Evolutionary conservation across 73 alveolate species (phyloP), one percentile per base, ranked within the genome.

Genomic region (Loxodes magnus): DNA sequence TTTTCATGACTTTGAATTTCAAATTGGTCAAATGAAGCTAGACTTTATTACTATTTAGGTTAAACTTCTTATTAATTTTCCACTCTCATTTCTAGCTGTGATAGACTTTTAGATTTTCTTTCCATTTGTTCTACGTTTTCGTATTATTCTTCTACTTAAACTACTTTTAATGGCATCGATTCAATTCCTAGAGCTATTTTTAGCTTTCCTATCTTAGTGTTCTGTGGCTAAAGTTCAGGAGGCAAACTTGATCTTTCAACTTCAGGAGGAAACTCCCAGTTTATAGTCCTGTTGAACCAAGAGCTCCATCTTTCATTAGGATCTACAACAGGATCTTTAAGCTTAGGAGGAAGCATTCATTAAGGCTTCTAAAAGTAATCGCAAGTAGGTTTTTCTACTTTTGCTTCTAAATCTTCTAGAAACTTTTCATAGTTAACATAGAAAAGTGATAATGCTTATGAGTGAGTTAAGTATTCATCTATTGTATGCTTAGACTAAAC

Each of bases 231-330:
- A 9, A 31, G 41, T n/a, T 9, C 41, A 9, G 9, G 12, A 9
- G 41, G 41, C n/a, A 31, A 31, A 31, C 12, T 9, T 9, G 9
- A 9, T 31, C 41, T 31, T 31, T 31, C 41, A 9, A 31, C 41
- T 9, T 9, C 12, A 9, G 41, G 41, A 31, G 41, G 41, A 9
- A 9, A 9, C n/a, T 31, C 41, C 12, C 9, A 31, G 41, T 31
- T n/a, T n/a, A 31, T 31, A 31, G n/a, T n/a, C 9, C 41, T 9
- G n/a, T 31, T 9, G n/a, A 31, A 31, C 59, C 59, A 46, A 25
- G n/a, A 10, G 22, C 34, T 24, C 59, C 59, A 46, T 2, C 43
- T 46, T 24, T 46, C 59, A 22, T 25, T 46, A 16, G 59, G 59
- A 24, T 46, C 59, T 24, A 20, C 0, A 24, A 25, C 59, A 46